Evolutionary conservation across 306 rosid species (phyloP), one percentile per base, ranked within the genome.

Genomic region (Casuarina cunninghamiana): DNA sequence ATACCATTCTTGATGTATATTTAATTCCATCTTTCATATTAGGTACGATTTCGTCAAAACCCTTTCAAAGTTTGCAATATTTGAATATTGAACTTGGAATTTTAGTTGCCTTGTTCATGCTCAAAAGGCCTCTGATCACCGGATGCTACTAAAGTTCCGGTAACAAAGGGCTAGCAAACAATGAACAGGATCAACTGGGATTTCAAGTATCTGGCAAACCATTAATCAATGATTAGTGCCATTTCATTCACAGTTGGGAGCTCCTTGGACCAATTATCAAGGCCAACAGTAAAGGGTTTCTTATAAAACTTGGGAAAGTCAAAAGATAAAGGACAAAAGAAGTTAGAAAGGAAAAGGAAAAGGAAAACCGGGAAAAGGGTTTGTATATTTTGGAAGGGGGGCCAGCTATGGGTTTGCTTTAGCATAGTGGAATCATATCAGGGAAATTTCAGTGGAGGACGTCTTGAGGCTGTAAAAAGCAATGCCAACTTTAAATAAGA

Each of bases 371-470:
- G 21, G 46, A 78, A 84, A 85, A 89, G 88, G 87, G 74, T 45
- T 53, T 78, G 81, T 75, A 84, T 81, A 84, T 85, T 78, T 88
- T 71, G 81, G 76, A 66, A 79, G 69, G 83, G 83, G 83, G 78
- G 82, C 72, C 86, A 84, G 84, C 83, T 41, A 67, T 1, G 7
- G 75, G 39, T 84, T 61, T 80, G 75, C 93, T 90, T 90, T 88
- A 76, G 83, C 77, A 15, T 60, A 86, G 94, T 93, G 97, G 91
- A 83, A 80, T 81, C 85, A 84, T 76, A 77, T 77, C 85, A 75
- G 77, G 77, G 69, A 82, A 79, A 41, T 39, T 74, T 44, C 54
- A 72, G 70, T 82, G 74, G 73, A 53, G 61, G 80, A 69, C 60
- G 71, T 8, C 9, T 17, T 21, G 58, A 67, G 61, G 75, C 75